Conservation (phyloP, 1,284 basidiomycete genomes). For the Pseudozyma hubeiensis region DNA sequence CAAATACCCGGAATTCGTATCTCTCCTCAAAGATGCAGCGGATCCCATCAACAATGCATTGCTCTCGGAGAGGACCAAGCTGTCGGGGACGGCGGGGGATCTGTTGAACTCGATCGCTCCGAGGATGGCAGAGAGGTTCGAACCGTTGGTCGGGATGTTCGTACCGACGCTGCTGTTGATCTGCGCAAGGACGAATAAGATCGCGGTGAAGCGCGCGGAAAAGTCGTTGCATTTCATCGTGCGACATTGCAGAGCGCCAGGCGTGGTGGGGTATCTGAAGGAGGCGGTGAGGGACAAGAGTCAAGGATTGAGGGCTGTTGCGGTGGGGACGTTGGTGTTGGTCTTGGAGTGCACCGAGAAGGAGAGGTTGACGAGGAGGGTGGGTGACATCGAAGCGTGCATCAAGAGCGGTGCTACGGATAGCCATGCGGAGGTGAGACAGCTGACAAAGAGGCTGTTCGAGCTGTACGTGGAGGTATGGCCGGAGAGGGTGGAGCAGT, state of each 20-base stretch:
- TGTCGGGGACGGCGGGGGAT: conserved; percentile 71
- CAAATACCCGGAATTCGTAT: conserved; percentile 50
- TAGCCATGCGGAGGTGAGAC: conserved; percentile 71
- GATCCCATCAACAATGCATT: conserved; percentile 60
- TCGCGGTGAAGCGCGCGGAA: conserved; percentile 71
- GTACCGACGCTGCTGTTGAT: conserved; percentile 70
- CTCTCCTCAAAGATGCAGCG: conserved; percentile 43
- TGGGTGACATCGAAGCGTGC: conserved; percentile 69
- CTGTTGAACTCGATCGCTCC: conserved; percentile 71
- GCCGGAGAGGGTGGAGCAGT: conserved; percentile 71
- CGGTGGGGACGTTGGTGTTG: conserved; percentile 36
- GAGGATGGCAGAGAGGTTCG: conserved; percentile 69
- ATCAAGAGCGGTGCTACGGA: conserved; percentile 70
- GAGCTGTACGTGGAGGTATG: conserved; percentile 68
- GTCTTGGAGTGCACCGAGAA: conserved; percentile 67
- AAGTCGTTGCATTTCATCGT: conserved; percentile 70
- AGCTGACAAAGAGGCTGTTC: conserved; percentile 70
- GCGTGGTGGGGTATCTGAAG: conserved; percentile 68
- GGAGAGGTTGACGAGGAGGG: conserved; percentile 57
- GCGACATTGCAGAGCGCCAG: conserved; percentile 69
- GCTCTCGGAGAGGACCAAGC: conserved; percentile 71
- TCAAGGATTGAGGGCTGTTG: conserved; percentile 35
- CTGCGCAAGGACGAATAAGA: conserved; percentile 72
- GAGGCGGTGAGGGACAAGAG: conserved; percentile 70
- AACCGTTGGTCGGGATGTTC: conserved; percentile 70